Conservation (phyloP, 805 yeast species). For the Candida sakaeoensis region DNA sequence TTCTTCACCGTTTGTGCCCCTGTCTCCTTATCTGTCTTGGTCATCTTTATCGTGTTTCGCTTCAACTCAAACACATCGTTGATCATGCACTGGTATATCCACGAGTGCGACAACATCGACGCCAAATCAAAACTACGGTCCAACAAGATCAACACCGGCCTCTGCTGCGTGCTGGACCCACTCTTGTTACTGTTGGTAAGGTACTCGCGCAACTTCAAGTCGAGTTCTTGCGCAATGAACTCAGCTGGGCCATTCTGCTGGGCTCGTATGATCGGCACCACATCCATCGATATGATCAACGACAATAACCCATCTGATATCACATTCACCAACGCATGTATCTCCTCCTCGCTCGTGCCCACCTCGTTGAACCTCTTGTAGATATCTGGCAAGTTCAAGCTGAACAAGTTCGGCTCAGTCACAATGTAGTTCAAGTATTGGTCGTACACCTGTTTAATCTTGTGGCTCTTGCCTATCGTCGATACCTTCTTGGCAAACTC, state of each 20-base stretch:
- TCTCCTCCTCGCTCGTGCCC: slow-evolving; percentile 66
- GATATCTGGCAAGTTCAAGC: slow-evolving; percentile 63
- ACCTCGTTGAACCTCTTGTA: slow-evolving; percentile 73
- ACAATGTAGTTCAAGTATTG: slow-evolving; percentile 91
- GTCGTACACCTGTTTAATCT: slow-evolving; percentile 85
- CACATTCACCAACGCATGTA: slow-evolving; percentile 61
- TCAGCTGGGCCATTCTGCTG: slow-evolving; percentile 95
- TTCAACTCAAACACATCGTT: slow-evolving; percentile 83
- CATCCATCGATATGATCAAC: slow-evolving; percentile 69
- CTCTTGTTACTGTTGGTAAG: slow-evolving; percentile 57
- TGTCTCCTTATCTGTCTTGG: slow-evolving; percentile 24
- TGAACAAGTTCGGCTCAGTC: slow-evolving; percentile 87
- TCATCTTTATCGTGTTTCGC: slow-evolving; percentile 75
- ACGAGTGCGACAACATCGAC: slow-evolving; percentile 93
- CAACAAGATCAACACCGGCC: slow-evolving; percentile 74
- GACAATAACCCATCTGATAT: slow-evolving; percentile 82
- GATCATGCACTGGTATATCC: slow-evolving; percentile 97
- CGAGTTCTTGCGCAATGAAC: slow-evolving; percentile 82
- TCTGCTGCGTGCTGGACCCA: slow-evolving; percentile 37
- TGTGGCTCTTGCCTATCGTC: slow-evolving; percentile 60
- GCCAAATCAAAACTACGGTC: slow-evolving; percentile 90
- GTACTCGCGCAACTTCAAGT: slow-evolving; percentile 79
- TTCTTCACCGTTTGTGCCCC: slow-evolving; percentile 45
- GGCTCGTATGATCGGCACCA: slow-evolving; percentile 86
- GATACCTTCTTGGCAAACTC: slow-evolving; percentile 85